A percentile compares a stretch with the other conserved stretches of the same genome.
Conservation (phyloP, 1,284 basidiomycete genomes). For the Tremellales sp. region DNA sequence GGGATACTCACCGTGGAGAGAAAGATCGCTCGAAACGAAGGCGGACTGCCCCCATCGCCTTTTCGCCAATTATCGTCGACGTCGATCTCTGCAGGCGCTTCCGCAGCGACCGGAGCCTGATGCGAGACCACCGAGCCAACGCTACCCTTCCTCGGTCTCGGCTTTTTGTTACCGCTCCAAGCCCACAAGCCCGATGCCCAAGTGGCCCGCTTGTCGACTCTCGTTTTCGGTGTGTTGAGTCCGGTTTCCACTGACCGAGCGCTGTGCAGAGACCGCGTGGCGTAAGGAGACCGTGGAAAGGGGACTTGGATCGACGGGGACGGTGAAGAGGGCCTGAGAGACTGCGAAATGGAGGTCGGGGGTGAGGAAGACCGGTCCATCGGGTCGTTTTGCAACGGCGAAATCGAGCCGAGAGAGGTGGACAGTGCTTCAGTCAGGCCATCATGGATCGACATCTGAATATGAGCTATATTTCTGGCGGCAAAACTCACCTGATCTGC, state of each 20-base stretch:
- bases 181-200: slow-evolving; percentile 37
- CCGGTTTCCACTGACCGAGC: slow-evolving; percentile 1
- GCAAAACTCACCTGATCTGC: slow-evolving; percentile 24
- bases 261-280: slow-evolving; percentile 5
- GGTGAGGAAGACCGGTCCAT: background rate
- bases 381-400: slow-evolving; percentile 7
- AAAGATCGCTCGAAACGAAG: slow-evolving; percentile 42
- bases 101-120: background rate
- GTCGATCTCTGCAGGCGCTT: slow-evolving; percentile 18
- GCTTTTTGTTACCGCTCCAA: slow-evolving; percentile 22
- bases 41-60: slow-evolving; percentile 43
- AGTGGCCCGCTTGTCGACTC: slow-evolving; percentile 11
- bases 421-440: slow-evolving; percentile 35
- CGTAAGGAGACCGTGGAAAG: slow-evolving; percentile 3
- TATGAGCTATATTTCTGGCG: background rate
- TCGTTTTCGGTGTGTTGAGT: background rate
- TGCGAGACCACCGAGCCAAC: slow-evolving; percentile 11
- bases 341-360: background rate
- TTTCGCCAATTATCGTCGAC: slow-evolving; percentile 33
- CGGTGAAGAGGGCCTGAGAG: background rate
- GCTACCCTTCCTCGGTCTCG: slow-evolving; percentile 16
- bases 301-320: slow-evolving; percentile 1
- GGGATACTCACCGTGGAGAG: slow-evolving; percentile 41
- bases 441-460: slow-evolving; percentile 33
- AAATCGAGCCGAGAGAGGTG: slow-evolving; percentile 26